These are phyloP conservation scores for Candida koratica DNA, from an alignment of 805 yeast species.

Conservation along the genomic window DNA sequence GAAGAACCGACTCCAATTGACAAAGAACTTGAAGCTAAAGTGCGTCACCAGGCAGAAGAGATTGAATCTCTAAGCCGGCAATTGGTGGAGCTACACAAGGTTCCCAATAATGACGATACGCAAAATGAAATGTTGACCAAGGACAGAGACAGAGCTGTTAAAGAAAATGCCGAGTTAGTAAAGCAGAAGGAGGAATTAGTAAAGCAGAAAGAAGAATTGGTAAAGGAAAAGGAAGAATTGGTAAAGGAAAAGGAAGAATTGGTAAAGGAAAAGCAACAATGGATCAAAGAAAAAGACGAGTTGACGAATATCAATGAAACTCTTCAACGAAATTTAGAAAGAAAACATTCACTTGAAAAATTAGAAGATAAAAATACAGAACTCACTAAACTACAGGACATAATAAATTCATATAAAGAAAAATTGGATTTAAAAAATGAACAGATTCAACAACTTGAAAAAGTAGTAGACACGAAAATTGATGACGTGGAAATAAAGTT, in stretches of 20 bases:
- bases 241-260: neutral
- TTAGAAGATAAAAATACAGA: constrained; percentile 15
- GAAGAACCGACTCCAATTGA: neutral
- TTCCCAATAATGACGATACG: constrained; percentile 5
- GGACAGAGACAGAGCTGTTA: neutral
- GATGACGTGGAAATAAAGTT: constrained; percentile 10
- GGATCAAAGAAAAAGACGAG: neutral
- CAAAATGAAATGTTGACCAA: neutral
- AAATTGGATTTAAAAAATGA: constrained; percentile 9
- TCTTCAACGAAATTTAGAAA: constrained; percentile 13
- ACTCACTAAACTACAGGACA: constrained; percentile 11
- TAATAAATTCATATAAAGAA: constrained; percentile 18
- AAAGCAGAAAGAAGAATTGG: neutral
- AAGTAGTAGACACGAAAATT: constrained; percentile 8
- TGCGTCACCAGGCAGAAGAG: constrained; percentile 10
- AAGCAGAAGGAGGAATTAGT: neutral
- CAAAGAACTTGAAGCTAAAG: neutral
- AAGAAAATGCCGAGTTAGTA: neutral
- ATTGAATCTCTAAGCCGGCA: constrained; percentile 11
- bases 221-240: neutral
- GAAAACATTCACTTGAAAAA: constrained; percentile 13
- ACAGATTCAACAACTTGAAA: constrained; percentile 8
- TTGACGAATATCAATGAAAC: constrained; percentile 8
- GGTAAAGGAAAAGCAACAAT: constrained; percentile 2
- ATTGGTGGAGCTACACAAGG: constrained; percentile 11